A percentile compares a stretch with the other conserved stretches of the same genome.
These are phyloP conservation scores for Globisporangium radiosum DNA, from an alignment of 352 stramenopile genomes.

Conservation along the genomic window DNA sequence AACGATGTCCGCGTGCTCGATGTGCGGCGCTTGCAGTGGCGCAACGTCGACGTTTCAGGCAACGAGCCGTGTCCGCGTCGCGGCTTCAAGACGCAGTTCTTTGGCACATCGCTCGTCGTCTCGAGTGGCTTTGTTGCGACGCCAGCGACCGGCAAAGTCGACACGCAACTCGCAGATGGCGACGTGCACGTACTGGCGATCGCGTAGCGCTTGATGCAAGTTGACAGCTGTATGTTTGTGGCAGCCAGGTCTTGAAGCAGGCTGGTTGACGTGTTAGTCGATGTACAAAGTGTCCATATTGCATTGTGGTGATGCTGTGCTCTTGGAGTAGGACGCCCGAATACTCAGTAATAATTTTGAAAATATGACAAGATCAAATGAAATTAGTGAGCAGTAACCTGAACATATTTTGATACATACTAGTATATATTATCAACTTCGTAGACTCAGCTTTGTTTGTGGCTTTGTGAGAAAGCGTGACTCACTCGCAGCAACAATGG, in stretches of 20 bases:
- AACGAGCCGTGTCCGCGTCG: constrained; percentile 44
- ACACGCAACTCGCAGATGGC: constrained; percentile 49
- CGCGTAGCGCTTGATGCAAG: neutral
- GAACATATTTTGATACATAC: neutral
- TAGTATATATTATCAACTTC: too few species aligned
- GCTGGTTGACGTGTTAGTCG: too few species aligned
- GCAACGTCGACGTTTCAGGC: constrained; percentile 19
- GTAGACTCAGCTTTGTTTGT: too few species aligned
- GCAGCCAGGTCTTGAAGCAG: too few species aligned
- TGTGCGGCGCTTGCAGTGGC: constrained; percentile 26
- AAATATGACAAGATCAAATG: neutral
- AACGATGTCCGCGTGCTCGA: constrained; percentile 51
- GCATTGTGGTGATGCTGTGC: neutral
- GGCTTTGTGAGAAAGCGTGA: neutral
- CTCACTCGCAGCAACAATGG: neutral
- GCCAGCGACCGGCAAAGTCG: constrained; percentile 25
- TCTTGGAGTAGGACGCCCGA: neutral
- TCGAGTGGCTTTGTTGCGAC: constrained; percentile 66
- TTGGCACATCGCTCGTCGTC: constrained; percentile 64
- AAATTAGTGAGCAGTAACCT: neutral
- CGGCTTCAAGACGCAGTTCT: constrained; percentile 78
- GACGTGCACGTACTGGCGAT: constrained; percentile 48
- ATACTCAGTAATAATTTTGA: neutral
- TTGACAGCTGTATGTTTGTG: too few species aligned
- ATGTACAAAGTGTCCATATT: too few species aligned